Evolutionary conservation across 2,329 filamentous ascomycete genomes (phyloP), one percentile per base, ranked within the genome.

Genomic region (Fusarium phyllophilum): DNA sequence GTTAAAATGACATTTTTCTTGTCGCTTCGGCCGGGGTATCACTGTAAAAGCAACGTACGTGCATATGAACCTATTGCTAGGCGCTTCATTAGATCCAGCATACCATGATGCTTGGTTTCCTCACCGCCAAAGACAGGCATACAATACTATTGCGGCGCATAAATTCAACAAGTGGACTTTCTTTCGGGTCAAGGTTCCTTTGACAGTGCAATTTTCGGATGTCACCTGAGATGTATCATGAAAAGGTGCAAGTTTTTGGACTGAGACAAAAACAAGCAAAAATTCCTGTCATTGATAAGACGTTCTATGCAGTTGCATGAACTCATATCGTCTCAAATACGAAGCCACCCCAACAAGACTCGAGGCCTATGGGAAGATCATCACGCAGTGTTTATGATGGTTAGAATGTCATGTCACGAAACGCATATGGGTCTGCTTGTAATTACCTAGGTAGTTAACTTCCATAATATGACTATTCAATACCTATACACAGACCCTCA

Each of bases 51-150:
- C 70, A 75, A 77, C 45, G 60, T 64, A 77, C 54, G 57, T 68
- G 63, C 72, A 75, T 68, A 59, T 59, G 61, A 72, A 60, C 56
- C 48, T 44, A 49, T 48, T 42, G 41, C 62, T 62, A 61, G 62
- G 42, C 61, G 26, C 52, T 56, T 54, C 26, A n/a, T 56, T 46
- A 67, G 39, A 57, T 33, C 36, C 42, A 66, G 51, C 49, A 45
- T 66, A 49, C 49, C 45, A 59, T 65, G 51, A 54, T 68, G 59
- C 59, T 74, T 68, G 59, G 52, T 72, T 62, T 72, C 71, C 69
- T 74, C 71, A 74, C 72, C 72, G 72, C 72, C 72, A 74, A 69
- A 74, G 71, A 72, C 68, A 62, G 46, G 36, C 61, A 48, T 44
- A 41, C 38, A 68, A 33, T 45, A 8, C 52, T 57, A 38, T 42